These are phyloP conservation scores for Psophocarpus tetragonolobus DNA, from an alignment of 306 rosid genomes.

Conservation along the genomic window DNA sequence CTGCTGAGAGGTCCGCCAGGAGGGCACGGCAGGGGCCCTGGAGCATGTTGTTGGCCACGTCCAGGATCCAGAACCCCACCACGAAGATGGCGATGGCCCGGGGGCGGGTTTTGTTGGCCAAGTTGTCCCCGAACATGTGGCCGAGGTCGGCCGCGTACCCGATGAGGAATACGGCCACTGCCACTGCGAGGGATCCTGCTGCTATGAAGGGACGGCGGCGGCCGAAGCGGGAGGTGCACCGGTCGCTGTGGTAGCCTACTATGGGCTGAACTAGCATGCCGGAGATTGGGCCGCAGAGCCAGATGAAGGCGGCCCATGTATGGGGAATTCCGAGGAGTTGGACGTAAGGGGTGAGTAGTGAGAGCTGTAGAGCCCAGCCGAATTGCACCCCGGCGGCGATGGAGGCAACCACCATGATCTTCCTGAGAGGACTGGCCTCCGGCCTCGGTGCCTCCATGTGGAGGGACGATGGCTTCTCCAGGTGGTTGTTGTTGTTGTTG, in stretches of 20 bases:
- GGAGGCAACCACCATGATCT: slow-evolving; percentile 62
- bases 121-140: slow-evolving; percentile 50
- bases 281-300: slow-evolving; percentile 94
- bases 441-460: slow-evolving; percentile 20
- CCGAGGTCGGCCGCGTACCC: slow-evolving; percentile 91
- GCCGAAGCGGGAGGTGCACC: slow-evolving; percentile 78
- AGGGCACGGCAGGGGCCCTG: slow-evolving; percentile 78
- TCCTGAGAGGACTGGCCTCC: slow-evolving; percentile 40
- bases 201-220: slow-evolving; percentile 90
- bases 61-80: slow-evolving; percentile 78
- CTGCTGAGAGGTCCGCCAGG: slow-evolving; percentile 66
- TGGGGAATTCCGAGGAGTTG: slow-evolving; percentile 79
- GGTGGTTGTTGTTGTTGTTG: not conserved
- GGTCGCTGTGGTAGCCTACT: slow-evolving; percentile 86
- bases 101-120: slow-evolving; percentile 30
- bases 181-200: slow-evolving; percentile 52
- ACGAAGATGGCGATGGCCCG: slow-evolving; percentile 68
- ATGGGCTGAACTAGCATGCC: slow-evolving; percentile 83
- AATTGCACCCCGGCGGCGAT: slow-evolving; percentile 90
- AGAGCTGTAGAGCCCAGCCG: slow-evolving; percentile 91
- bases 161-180: slow-evolving; percentile 70
- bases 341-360: slow-evolving; percentile 76
- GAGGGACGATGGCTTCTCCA: slow-evolving; percentile 37
- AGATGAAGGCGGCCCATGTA: slow-evolving; percentile 69
- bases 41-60: slow-evolving; percentile 80